Evolutionary conservation across 768 basidiomycete species (phyloP), one percentile per base, ranked within the genome.

Genomic region (Pulveroboletus sp.): DNA sequence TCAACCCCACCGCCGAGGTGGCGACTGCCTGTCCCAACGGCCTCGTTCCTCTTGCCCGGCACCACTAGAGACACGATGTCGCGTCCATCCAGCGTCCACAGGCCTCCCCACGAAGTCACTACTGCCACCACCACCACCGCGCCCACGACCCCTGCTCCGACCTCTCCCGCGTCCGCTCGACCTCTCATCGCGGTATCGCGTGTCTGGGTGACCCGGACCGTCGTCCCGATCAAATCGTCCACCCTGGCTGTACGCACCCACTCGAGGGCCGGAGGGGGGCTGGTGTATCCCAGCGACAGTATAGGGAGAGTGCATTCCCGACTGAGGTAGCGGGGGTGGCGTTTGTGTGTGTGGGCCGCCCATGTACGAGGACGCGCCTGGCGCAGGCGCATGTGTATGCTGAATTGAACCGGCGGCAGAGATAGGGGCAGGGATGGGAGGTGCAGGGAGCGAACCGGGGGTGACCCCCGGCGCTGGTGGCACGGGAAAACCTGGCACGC

Each of bases 51-150:
- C 60, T 39, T 51, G 58, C 11, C 42, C 43, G 12, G 60, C 46
- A n/a, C 57, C 54, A 8, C 57, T 47, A 12, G 65, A 58, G 10
- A 48, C 42, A 40, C 66, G 62, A 44, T 65, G 62, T 46, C 67
- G 54, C 5, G 55, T 51, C 55, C 66, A 59, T 21, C 73, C 69
- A 17, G 62, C 60, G 57, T 86, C 84, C 15, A 76, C 68, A 32
- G 79, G 68, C 37, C 72, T 60, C 37, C 70, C 71, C 28, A 63
- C 57, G 33, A 70, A 59, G 12, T 67, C 63, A 3, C 21, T 21
- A 21, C 61, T 51, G 5, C 48, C 46, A 6, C 54, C 38, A n/a
- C 50, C 47, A 5, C 51, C 18, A 17, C 52, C 41, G 26, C 66
- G 53, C 12, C 68, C 65, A 32, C 66, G 57, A 1, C 67, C 60